Percentiles rank a stretch among this genome's conserved stretches.
These are phyloP conservation scores for Aspergillus biplanus DNA, from an alignment of 495 filamentous ascomycete genomes.

Conservation along the genomic window DNA sequence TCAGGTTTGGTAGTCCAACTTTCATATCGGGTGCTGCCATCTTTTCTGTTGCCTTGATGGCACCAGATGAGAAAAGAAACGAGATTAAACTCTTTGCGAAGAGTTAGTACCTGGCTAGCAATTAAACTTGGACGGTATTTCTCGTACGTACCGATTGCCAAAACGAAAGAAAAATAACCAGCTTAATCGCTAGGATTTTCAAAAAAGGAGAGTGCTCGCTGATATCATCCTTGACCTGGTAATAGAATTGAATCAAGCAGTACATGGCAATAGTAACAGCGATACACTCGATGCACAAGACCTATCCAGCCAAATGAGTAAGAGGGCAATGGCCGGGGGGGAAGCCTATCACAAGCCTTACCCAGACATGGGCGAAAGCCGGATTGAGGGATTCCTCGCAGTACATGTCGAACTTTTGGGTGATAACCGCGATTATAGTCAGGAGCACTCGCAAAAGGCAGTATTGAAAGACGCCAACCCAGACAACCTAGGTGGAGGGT, in stretches of 20 bases:
- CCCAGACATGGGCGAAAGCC: slow-evolving; percentile 83
- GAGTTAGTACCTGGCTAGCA: slow-evolving; percentile 2
- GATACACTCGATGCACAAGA: slow-evolving; percentile 67
- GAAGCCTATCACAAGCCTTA: slow-evolving; percentile 40
- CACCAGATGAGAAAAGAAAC: slow-evolving; percentile 64
- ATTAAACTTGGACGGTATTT: not conserved
- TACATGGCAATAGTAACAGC: slow-evolving; percentile 90
- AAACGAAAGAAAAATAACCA: slow-evolving; percentile 94
- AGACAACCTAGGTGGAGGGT: slow-evolving; percentile 64
- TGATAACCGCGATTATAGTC: slow-evolving; percentile 77
- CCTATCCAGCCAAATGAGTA: slow-evolving; percentile 43
- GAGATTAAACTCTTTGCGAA: slow-evolving; percentile 62
- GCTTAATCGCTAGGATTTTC: slow-evolving; percentile 86
- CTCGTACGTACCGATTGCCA: slow-evolving; percentile 71
- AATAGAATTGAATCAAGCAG: slow-evolving; percentile 87
- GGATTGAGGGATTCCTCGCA: slow-evolving; percentile 80
- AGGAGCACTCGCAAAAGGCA: slow-evolving; percentile 85
- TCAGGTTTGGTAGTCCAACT: slow-evolving; percentile 75
- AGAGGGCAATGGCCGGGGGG: not conserved
- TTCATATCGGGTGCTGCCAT: slow-evolving; percentile 76
- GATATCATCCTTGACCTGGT: slow-evolving; percentile 71
- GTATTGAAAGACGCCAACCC: slow-evolving; percentile 87
- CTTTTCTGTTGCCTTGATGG: slow-evolving; percentile 62
- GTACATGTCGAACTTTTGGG: slow-evolving; percentile 69
- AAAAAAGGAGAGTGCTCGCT: slow-evolving; percentile 74